These are phyloP conservation scores for Physcia stellaris DNA, from an alignment of 495 filamentous ascomycete species.

Conservation along the genomic window DNA sequence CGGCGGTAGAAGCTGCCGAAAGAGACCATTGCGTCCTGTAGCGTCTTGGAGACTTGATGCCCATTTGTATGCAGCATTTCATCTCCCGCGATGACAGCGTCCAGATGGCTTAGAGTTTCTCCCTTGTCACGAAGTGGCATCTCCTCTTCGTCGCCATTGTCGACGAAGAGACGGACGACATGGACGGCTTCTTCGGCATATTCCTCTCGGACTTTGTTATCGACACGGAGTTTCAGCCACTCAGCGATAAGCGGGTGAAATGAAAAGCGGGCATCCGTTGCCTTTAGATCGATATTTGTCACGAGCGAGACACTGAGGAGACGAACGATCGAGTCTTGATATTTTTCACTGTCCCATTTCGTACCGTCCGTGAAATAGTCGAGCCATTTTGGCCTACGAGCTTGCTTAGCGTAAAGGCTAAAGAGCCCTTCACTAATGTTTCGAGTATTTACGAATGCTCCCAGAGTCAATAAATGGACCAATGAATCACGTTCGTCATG, in stretches of 20 bases:
- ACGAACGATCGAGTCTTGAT: background rate
- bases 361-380: background rate
- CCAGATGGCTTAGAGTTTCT: background rate
- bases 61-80: background rate
- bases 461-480: slow-evolving; percentile 14
- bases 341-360: background rate
- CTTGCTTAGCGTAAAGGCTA: background rate
- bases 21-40: background rate
- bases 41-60: no score
- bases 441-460: slow-evolving; percentile 13
- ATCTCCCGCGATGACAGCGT: background rate
- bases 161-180: background rate
- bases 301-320: slow-evolving; percentile 1
- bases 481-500: slow-evolving; percentile 3
- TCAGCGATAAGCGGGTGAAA: slow-evolving; percentile 1
- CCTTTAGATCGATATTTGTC: background rate
- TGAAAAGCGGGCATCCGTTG: background rate
- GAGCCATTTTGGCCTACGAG: background rate
- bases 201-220: background rate
- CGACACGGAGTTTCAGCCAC: slow-evolving; percentile 1
- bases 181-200: slow-evolving; percentile 1
- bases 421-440: slow-evolving; percentile 12
- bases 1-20: background rate
- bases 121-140: background rate
- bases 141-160: background rate